Percentiles rank a stretch among this genome's conserved stretches.
These are phyloP conservation scores for Ascochyta clinopodiicola DNA, from an alignment of 2,329 filamentous ascomycete genomes.

Conservation along the genomic window DNA sequence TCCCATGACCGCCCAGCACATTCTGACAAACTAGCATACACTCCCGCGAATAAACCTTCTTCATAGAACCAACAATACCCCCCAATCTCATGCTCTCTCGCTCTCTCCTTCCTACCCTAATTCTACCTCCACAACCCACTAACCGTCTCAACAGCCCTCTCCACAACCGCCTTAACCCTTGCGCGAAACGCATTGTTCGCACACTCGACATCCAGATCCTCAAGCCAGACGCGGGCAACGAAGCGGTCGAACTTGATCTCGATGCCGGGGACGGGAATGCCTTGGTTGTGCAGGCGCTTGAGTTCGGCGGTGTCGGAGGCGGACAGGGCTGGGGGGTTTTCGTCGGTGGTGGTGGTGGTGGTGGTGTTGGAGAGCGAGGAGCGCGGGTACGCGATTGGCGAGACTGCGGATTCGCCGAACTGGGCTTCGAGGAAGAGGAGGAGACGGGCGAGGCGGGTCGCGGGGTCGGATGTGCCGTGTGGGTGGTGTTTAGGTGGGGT, in stretches of 20 bases:
- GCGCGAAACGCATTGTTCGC: conserved; percentile 78
- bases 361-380: conserved; percentile 49
- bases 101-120: too few species aligned
- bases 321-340: conserved; percentile 14
- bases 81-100: neutral
- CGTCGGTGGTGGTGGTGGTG: conserved; percentile 1
- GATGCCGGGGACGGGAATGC: conserved; percentile 89
- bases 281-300: conserved; percentile 78
- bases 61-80: neutral
- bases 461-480: conserved; percentile 72
- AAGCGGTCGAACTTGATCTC: conserved; percentile 88
- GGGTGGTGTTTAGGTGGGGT: conserved; percentile 63
- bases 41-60: neutral
- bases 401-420: conserved; percentile 83
- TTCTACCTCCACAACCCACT: conserved; percentile 45
- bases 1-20: too few species aligned
- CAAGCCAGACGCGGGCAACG: conserved; percentile 87
- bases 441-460: conserved; percentile 81
- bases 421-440: conserved; percentile 97
- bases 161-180: conserved; percentile 85
- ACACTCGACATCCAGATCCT: conserved; percentile 90
- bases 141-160: conserved; percentile 86
- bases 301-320: conserved; percentile 62
- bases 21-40: neutral
- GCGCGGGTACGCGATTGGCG: conserved; percentile 74